Evolutionary conservation across 257 asterid genomes (phyloP).

Genomic region (Jasminum sambac): DNA sequence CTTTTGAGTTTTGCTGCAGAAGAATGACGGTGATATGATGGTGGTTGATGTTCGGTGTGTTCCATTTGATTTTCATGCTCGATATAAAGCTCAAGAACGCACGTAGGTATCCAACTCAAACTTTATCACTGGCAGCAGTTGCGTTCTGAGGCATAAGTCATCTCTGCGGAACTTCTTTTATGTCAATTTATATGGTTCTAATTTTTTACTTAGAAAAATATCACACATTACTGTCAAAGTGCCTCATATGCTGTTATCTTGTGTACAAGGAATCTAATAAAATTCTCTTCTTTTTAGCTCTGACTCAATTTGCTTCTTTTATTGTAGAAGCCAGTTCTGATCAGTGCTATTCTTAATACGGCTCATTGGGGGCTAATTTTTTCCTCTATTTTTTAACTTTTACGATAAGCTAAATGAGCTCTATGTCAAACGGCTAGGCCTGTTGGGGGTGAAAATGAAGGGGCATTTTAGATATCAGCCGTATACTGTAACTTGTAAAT

Average conservation of each 20-base stretch:
- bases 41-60: conserved; percentile 75
- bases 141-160: conserved; percentile 13
- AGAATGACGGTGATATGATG: conserved; percentile 75
- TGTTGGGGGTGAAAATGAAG: conserved; percentile 9
- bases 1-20: conserved; percentile 50
- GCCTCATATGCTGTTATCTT: neutral
- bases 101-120: conserved; percentile 69
- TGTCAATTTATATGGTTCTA: conserved; percentile 1
- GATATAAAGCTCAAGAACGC: conserved; percentile 89
- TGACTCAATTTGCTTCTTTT: conserved; percentile 1
- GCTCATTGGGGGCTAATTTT: neutral
- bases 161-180: neutral
- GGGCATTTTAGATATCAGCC: neutral
- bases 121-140: conserved; percentile 13
- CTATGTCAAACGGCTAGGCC: neutral
- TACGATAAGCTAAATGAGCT: neutral
- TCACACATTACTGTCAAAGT: neutral
- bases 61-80: conserved; percentile 86
- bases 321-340: neutral
- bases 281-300: neutral
- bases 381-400: neutral
- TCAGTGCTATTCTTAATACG: too few relatives aligned
- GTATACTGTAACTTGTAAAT: neutral
- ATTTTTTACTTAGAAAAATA: neutral
- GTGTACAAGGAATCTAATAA: neutral